These are phyloP conservation scores for Monosporozyma solicola DNA, from an alignment of 805 yeast species.

Conservation along the genomic window DNA sequence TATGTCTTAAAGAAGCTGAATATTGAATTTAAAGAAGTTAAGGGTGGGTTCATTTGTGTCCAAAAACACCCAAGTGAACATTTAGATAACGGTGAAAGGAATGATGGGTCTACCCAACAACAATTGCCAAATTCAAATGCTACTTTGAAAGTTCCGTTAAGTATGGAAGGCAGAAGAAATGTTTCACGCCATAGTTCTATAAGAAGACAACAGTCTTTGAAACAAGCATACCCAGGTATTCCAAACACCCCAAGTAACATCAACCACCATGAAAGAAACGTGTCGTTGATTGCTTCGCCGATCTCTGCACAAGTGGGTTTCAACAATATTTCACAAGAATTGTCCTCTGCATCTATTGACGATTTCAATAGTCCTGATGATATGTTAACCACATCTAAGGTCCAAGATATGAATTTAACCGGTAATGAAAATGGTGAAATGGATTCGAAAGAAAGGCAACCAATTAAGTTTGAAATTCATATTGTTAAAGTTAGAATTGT, in stretches of 20 bases:
- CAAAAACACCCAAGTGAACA: slow-evolving; percentile 38
- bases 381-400: slow-evolving; percentile 41
- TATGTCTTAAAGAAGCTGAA: slow-evolving; percentile 66
- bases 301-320: slow-evolving; percentile 7
- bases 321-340: slow-evolving; percentile 17
- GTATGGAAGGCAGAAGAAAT: slow-evolving; percentile 4
- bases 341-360: slow-evolving; percentile 30
- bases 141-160: slow-evolving; percentile 1
- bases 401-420: slow-evolving; percentile 49
- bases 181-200: slow-evolving; percentile 30
- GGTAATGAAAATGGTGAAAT: slow-evolving; percentile 35
- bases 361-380: slow-evolving; percentile 29
- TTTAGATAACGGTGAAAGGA: background rate
- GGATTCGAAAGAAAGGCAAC: slow-evolving; percentile 31
- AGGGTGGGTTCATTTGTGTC: slow-evolving; percentile 86
- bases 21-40: slow-evolving; percentile 78
- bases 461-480: slow-evolving; percentile 75
- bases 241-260: slow-evolving; percentile 51
- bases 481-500: slow-evolving; percentile 87
- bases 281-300: slow-evolving; percentile 23
- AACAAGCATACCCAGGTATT: slow-evolving; percentile 31
- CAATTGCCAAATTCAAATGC: background rate
- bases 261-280: slow-evolving; percentile 20
- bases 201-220: slow-evolving; percentile 30
- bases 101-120: slow-evolving; percentile 28